Evolutionary conservation across 148 eudicot species (phyloP), one percentile per base, ranked within the genome.

Genomic region (Camellia granthamiana): DNA sequence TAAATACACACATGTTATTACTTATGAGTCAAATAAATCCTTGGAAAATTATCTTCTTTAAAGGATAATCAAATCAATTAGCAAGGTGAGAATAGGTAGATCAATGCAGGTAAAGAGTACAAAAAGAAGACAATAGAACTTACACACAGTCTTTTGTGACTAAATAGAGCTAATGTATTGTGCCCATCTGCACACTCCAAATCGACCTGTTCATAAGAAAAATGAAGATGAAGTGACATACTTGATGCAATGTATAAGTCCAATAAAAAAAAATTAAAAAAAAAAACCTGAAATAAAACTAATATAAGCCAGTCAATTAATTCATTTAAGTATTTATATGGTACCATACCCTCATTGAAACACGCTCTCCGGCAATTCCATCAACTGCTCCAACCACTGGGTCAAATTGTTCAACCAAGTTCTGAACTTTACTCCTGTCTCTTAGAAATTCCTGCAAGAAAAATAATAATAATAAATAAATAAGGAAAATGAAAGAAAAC

Each of bases 321-420:
- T 21, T 62, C n/a, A 2, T 10, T 1, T 65, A 67, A n/a, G 44
- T 18, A 82, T 12, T 19, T 58, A 46, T n/a, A 44, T 60, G 47
- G 42, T 55, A 78, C 5, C 72, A 84, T 89, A 94, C 98, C 88
- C 98, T 89, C 97, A 95, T 93, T 78, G 98, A 93, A 52, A 95
- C 97, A 43, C 90, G 91, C 79, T 95, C 98, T 81, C 98, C 98
- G 64, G 94, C 87, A 75, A 89, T 46, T 46, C 88, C 89, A 84
- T 94, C 98, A 75, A 92, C 88, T 59, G 83, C 88, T 43, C 98
- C 87, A 21, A 94, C 97, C 74, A 91, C 69, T 55, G 98, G 98
- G 80, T 92, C 97, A 85, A 95, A 95, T 65, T 89, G 80, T 21
- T 89, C 81, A 69, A 91, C 98, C 83, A 95, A 61, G 77, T 91